Conservation (phyloP, 1,284 basidiomycete species). For the Lentinus polychrous region DNA sequence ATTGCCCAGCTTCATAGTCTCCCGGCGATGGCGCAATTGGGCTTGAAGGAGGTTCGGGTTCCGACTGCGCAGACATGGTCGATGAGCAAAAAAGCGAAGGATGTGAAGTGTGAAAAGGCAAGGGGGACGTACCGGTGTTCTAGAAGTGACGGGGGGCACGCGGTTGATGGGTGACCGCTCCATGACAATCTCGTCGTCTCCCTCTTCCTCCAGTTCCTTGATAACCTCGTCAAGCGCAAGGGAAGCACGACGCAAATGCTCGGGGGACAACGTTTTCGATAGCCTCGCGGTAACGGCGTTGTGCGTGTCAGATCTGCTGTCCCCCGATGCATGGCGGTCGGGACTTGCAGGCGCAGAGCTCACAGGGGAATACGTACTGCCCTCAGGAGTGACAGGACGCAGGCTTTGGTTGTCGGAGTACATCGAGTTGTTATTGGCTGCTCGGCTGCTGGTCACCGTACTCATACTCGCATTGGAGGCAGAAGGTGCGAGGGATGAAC, state of each 20-base stretch:
- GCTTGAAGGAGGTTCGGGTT: constrained; percentile 10
- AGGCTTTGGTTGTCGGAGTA: constrained; percentile 37
- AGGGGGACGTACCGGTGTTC: constrained; percentile 9
- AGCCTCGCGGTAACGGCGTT: constrained; percentile 23
- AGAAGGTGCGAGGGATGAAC: constrained; percentile 45
- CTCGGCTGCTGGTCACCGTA: constrained; percentile 20
- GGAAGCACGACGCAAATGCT: constrained; percentile 56
- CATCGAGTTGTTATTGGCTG: constrained; percentile 33
- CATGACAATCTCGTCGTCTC: constrained; percentile 66
- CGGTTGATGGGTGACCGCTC: constrained; percentile 52
- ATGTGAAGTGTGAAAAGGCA: neutral
- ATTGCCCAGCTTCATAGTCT: constrained; percentile 49
- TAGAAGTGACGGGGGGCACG: constrained; percentile 12
- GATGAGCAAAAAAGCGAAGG: neutral
- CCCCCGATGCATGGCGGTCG: constrained; percentile 34
- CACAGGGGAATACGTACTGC: constrained; percentile 24
- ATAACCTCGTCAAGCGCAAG: constrained; percentile 68
- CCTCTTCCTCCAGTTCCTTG: constrained; percentile 51
- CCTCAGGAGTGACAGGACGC: constrained; percentile 49
- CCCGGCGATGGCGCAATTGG: constrained; percentile 13
- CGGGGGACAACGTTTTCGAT: constrained; percentile 43
- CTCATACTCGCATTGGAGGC: constrained; percentile 36
- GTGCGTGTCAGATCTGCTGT: constrained; percentile 11
- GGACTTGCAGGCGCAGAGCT: constrained; percentile 42
- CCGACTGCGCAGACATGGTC: constrained; percentile 8